Conservation (phyloP, 2,329 filamentous ascomycete species). For the Pseudocercospora ulei region DNA sequence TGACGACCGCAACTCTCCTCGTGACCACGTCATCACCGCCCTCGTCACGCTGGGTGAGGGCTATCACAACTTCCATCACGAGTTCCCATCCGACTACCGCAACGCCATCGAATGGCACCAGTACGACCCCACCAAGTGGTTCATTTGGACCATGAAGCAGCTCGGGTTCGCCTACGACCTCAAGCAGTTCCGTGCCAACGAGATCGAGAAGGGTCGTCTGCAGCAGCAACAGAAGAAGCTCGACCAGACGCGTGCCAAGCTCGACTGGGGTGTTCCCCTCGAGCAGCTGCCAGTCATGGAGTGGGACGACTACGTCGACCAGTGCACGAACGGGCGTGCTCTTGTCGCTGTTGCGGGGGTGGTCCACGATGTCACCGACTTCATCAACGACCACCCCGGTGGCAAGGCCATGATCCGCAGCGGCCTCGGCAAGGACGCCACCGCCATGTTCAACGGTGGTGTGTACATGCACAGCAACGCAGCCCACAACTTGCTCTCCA, state of each 20-base stretch:
- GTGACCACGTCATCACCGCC: conserved; percentile 78
- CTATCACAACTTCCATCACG: conserved; percentile 94
- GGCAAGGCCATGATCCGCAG: conserved; percentile 77
- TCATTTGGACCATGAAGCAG: conserved; percentile 75
- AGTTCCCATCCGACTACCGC: conserved; percentile 87
- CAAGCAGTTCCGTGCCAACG: conserved; percentile 83
- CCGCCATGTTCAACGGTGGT: conserved; percentile 83
- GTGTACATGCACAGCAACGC: conserved; percentile 86
- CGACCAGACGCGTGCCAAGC: conserved; percentile 68
- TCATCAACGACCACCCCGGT: conserved; percentile 84
- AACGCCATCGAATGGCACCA: conserved; percentile 87
- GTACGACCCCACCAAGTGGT: conserved; percentile 88
- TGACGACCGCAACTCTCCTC: conserved; percentile 82
- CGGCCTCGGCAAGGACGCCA: conserved; percentile 77
- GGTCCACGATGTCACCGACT: conserved; percentile 72
- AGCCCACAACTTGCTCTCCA: conserved; percentile 77
- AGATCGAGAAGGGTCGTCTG: conserved; percentile 83
- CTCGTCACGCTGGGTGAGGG: conserved; percentile 77
- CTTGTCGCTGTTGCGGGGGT: conserved; percentile 72
- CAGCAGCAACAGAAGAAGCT: conserved; percentile 90
- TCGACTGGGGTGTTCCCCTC: conserved; percentile 79
- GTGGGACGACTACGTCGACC: conserved; percentile 75
- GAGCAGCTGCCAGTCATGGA: conserved; percentile 76
- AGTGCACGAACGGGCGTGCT: conserved; percentile 66
- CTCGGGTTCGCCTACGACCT: conserved; percentile 75